Evolutionary conservation across 352 stramenopile genomes (phyloP).

Genomic region (Globisporangium paroecandrum): DNA sequence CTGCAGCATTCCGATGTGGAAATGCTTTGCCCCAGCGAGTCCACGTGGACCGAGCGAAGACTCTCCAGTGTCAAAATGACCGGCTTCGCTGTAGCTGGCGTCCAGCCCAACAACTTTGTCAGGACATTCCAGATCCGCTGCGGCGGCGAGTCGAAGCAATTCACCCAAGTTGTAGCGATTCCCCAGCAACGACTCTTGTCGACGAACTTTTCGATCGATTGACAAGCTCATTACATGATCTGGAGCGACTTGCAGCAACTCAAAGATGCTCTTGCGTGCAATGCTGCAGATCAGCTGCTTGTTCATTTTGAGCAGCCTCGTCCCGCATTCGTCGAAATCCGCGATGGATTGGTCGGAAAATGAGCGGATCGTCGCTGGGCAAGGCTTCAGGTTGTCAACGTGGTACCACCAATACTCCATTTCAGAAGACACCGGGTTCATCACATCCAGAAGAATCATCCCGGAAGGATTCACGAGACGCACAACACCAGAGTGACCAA

Average conservation of each 20-base stretch:
- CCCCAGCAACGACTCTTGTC: constrained; percentile 18
- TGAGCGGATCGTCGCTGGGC: constrained; percentile 14
- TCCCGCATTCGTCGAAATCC: constrained; percentile 35
- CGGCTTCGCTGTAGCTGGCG: constrained; percentile 14
- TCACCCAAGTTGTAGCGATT: constrained; percentile 53
- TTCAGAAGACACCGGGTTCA: constrained; percentile 41
- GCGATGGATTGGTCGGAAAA: constrained; percentile 40
- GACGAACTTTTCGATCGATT: constrained; percentile 23
- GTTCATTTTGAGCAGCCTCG: constrained; percentile 33
- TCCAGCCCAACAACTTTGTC: constrained; percentile 32
- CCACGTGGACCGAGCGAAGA: constrained; percentile 2
- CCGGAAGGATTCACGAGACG: constrained; percentile 45
- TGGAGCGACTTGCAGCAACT: constrained; percentile 50
- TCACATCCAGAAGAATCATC: constrained; percentile 62
- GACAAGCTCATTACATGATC: constrained; percentile 61
- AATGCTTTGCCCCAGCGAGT: constrained; percentile 11
- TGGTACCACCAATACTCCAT: constrained; percentile 75
- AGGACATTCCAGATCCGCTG: constrained; percentile 51
- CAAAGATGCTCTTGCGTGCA: constrained; percentile 57
- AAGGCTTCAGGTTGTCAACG: constrained; percentile 44
- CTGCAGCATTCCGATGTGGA: constrained; percentile 38
- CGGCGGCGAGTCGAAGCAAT: constrained; percentile 47
- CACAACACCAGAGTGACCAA: constrained; percentile 52
- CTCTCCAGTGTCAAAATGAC: constrained; percentile 11
- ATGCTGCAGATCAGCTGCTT: constrained; percentile 56